Conservation (phyloP, 2,329 filamentous ascomycete genomes). For the Paracoccidioides brasiliensis region DNA sequence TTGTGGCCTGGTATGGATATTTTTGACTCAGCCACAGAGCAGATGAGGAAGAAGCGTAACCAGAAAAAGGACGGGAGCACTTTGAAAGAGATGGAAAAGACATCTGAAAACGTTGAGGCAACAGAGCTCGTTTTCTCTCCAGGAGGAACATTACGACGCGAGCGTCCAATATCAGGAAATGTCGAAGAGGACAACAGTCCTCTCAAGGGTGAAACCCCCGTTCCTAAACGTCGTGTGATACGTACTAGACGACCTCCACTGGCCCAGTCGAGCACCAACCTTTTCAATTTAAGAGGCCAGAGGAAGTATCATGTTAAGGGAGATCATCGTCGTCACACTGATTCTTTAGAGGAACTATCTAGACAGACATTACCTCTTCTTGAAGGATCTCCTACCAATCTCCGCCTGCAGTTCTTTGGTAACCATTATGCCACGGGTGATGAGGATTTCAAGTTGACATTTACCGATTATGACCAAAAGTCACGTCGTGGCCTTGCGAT, state of each 20-base stretch:
- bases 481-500: constrained; percentile 22
- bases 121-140: constrained; percentile 37
- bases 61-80: constrained; percentile 38
- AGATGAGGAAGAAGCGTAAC: constrained; percentile 38
- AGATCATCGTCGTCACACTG: constrained; percentile 6
- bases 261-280: constrained; percentile 22
- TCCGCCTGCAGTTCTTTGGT: constrained; percentile 11
- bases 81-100: constrained; percentile 34
- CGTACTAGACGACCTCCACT: constrained; percentile 19
- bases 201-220: constrained; percentile 33
- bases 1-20: constrained; percentile 40
- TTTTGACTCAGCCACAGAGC: constrained; percentile 38
- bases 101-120: constrained; percentile 33
- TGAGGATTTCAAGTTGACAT: constrained; percentile 23
- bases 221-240: constrained; percentile 24
- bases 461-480: constrained; percentile 19
- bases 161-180: constrained; percentile 36
- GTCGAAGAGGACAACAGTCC: constrained; percentile 34
- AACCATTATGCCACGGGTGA: constrained; percentile 16
- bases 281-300: constrained; percentile 15
- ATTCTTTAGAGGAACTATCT: constrained; percentile 7
- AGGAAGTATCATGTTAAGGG: constrained; percentile 17
- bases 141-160: constrained; percentile 29
- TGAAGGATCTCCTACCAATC: constrained; percentile 13
- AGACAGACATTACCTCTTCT: constrained; percentile 13